Evolutionary conservation across 129 eudicot genomes (phyloP).

Genomic region (Flaveria sonorensis): DNA sequence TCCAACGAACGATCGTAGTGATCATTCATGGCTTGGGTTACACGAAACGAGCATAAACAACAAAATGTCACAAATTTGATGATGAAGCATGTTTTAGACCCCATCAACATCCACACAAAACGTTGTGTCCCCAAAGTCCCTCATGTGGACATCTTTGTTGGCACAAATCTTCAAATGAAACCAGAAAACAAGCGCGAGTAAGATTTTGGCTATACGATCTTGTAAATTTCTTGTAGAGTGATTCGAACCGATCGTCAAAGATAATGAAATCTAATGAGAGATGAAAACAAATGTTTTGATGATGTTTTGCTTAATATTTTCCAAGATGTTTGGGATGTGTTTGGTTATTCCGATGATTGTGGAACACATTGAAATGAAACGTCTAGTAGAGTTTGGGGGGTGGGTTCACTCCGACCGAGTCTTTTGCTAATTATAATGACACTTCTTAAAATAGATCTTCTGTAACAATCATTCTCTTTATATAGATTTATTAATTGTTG

Average conservation of each 20-base stretch:
- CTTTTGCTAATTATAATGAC: conserved; percentile 18
- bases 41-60: conserved; percentile 20
- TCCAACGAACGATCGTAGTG: conserved; percentile 42
- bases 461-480: not conserved
- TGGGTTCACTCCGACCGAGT: conserved; percentile 37
- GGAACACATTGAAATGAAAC: conserved; percentile 24
- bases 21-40: conserved; percentile 29
- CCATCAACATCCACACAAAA: conserved; percentile 44
- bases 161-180: conserved; percentile 3
- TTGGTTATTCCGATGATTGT: conserved; percentile 23
- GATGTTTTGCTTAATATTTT: conserved; percentile 5
- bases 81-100: conserved; percentile 47
- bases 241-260: not conserved
- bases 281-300: conserved; percentile 8
- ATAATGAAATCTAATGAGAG: not conserved
- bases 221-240: not conserved
- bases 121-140: not conserved
- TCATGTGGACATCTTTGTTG: conserved; percentile 17
- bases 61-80: conserved; percentile 37
- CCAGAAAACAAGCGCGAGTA: not conserved
- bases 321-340: conserved; percentile 30
- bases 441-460: conserved; percentile 14
- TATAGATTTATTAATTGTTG: no score
- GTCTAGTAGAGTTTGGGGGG: conserved; percentile 32
- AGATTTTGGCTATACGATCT: not conserved